Base-by-base conservation (phyloP, 768 basidiomycete genomes). In the Suillus weaverae region DNA sequence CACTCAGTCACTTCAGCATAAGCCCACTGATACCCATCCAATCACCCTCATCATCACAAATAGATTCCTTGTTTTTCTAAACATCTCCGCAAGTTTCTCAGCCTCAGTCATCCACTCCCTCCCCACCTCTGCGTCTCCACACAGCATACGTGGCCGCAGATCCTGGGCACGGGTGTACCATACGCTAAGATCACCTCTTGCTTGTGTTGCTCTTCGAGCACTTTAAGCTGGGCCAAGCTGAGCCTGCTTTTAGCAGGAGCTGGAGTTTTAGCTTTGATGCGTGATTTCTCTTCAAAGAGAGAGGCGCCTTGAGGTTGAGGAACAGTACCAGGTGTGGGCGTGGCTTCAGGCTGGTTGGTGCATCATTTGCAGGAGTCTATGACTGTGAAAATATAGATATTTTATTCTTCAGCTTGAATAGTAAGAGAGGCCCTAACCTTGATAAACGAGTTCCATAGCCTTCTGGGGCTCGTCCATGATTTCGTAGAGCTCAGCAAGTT, bases 401-500 rank as follows among this genome's bases (percentile, higher is more conserved):
- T 36, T 66, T 30, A 14, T 11, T 39, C 9, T 20, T 64, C 51
- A 26, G 16, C 41, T 30, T 32, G 4, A 61, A 32, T 30, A 30
- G 46, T 20, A 20, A 20, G 39, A 33, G 35, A 33, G 22, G 35
- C 18, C 14, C 16, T 11, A 67, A 93, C 95, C 94, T 85, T 95
- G 85, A 60, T 89, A 89, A 16, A 96, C 90, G 0, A 97, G 78
- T 8, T 91, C 88, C 0, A 97, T 81, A 0, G 97, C 97, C 71
- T 90, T 90, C 18, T 87, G 81, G 1, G 91, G 88, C 67, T 95
- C 86, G 51, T 90, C 88, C 68, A 90, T 77, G 13, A 92, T 87
- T 74, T 99, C 97, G 68, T 94, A 93, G 16, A 95, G 86, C 67
- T 92, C 92, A 0, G 96, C 97, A 0, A 98, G 83, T 67, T 92